Evolutionary conservation across 2,329 filamentous ascomycete species (phyloP).

Genomic region (Plectosphaerella cucumerina): DNA sequence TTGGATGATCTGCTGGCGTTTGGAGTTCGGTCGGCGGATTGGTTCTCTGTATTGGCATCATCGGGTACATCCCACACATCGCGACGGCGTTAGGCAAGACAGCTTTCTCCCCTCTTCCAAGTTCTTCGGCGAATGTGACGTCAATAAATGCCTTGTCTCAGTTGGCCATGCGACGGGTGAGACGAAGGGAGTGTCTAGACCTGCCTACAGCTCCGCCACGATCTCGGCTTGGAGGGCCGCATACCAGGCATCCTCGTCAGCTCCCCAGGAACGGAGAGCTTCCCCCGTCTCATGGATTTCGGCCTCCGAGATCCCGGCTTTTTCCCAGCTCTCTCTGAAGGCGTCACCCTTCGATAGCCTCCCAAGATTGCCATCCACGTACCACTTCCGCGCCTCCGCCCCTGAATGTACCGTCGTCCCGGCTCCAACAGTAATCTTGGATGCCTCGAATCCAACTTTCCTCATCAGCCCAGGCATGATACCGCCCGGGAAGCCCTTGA

Average conservation of each 20-base stretch:
- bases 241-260: constrained; percentile 1
- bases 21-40: no score
- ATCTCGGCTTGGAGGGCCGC: neutral
- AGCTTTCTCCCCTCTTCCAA: no score
- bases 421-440: constrained; percentile 19
- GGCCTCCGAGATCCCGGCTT: neutral
- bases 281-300: neutral
- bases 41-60: no score
- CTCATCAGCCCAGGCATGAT: constrained; percentile 26
- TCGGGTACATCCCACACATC: no score
- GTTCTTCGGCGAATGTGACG: no score
- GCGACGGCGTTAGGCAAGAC: no score
- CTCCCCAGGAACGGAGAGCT: neutral
- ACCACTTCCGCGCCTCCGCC: neutral
- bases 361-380: neutral
- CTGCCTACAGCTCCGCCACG: constrained; percentile 13
- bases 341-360: neutral
- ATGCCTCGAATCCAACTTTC: constrained; percentile 22
- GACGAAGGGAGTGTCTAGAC: no score
- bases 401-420: constrained; percentile 1
- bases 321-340: neutral
- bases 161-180: no score
- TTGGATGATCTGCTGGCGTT: no score
- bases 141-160: no score
- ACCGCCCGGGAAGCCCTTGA: constrained; percentile 7